phyloP scores from a whole-genome alignment of 805 yeast genomes.

The Blastobotrys mokoenaii region DNA sequence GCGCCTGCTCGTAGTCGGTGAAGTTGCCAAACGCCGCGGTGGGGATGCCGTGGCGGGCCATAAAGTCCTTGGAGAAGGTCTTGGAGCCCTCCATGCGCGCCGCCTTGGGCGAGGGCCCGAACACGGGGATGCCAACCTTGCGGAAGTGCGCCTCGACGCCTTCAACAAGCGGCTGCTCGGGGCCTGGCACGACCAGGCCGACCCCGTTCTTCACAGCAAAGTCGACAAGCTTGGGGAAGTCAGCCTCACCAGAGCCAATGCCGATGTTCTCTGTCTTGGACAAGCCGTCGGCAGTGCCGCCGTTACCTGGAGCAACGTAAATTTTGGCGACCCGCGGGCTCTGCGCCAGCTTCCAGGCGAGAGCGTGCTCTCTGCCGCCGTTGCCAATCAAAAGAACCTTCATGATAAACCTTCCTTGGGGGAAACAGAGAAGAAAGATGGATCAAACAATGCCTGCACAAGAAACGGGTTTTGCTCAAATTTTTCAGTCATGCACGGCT shows the following conservation, averaged over 20 bases:
- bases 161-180: slow-evolving; percentile 97
- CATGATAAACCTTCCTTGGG: neutral
- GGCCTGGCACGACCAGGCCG: slow-evolving; percentile 86
- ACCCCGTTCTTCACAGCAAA: slow-evolving; percentile 66
- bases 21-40: slow-evolving; percentile 88
- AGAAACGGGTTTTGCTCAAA: neutral
- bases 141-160: slow-evolving; percentile 71
- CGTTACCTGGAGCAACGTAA: slow-evolving; percentile 95
- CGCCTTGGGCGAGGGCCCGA: slow-evolving; percentile 90
- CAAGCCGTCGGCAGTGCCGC: slow-evolving; percentile 38
- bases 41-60: slow-evolving; percentile 87
- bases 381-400: slow-evolving; percentile 85
- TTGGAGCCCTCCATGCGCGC: slow-evolving; percentile 96
- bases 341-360: slow-evolving; percentile 83
- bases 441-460: neutral
- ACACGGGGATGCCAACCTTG: slow-evolving; percentile 85
- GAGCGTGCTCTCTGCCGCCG: slow-evolving; percentile 99
- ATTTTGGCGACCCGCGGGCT: slow-evolving; percentile 63
- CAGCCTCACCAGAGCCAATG: slow-evolving; percentile 54
- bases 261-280: slow-evolving; percentile 61
- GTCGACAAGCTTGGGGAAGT: slow-evolving; percentile 59
- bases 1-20: slow-evolving; percentile 67
- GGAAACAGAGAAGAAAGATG: neutral
- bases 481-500: neutral
- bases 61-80: slow-evolving; percentile 86